phyloP scores from a whole-genome alignment of 352 stramenopile species.

The Globisporangium carolinianum region DNA sequence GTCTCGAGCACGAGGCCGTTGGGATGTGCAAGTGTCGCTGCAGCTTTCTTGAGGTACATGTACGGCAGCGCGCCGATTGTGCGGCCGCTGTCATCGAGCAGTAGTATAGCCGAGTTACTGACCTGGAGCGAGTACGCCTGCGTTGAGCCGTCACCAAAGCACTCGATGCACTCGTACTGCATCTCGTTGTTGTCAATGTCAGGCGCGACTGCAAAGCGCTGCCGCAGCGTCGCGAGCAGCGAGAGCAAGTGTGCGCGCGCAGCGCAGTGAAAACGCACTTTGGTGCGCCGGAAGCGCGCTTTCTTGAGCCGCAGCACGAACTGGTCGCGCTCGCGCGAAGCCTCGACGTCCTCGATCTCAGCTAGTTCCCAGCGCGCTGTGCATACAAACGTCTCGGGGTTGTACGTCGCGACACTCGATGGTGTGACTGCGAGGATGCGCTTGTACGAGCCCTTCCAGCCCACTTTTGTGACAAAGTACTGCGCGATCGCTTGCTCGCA shows the following conservation, averaged over 20 bases:
- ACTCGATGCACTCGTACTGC: conserved; percentile 50
- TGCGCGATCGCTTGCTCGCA: conserved; percentile 42
- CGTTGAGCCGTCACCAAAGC: conserved; percentile 58
- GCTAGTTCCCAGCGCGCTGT: conserved; percentile 63
- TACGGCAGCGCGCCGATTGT: conserved; percentile 42
- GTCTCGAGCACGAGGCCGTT: conserved; percentile 58
- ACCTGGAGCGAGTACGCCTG: conserved; percentile 47
- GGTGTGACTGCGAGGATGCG: conserved; percentile 49
- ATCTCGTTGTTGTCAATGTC: not conserved
- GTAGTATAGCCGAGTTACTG: conserved; percentile 33
- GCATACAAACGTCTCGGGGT: conserved; percentile 60
- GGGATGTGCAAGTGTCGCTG: conserved; percentile 28
- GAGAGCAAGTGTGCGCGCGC: conserved; percentile 51
- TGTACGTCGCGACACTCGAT: conserved; percentile 50
- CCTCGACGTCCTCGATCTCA: conserved; percentile 50
- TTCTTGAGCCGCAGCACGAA: conserved; percentile 61
- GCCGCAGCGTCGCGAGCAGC: conserved; percentile 38
- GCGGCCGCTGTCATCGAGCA: conserved; percentile 45
- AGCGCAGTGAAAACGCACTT: conserved; percentile 49
- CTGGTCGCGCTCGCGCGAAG: conserved; percentile 28
- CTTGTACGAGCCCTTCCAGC: conserved; percentile 56
- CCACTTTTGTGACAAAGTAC: conserved; percentile 63
- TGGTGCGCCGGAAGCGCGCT: conserved; percentile 44
- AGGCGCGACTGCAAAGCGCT: conserved; percentile 33
- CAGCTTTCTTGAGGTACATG: conserved; percentile 44